A percentile compares a stretch with the other conserved stretches of the same genome.
These are phyloP conservation scores for Solanum hybrid DNA, from an alignment of 305 asterid genomes.

Conservation along the genomic window DNA sequence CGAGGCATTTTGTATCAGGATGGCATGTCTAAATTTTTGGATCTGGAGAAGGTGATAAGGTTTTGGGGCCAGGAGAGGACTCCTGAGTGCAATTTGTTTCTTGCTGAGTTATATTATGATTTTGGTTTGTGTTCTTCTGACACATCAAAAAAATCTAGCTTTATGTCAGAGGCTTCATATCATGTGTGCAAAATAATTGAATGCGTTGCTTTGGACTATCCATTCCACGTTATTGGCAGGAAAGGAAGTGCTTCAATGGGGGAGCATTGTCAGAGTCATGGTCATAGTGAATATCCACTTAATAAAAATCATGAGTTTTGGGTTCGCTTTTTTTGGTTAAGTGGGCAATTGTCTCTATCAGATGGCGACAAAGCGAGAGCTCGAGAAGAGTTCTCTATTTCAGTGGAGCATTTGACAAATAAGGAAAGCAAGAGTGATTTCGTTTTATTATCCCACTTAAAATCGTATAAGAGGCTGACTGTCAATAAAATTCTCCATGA, in stretches of 20 bases:
- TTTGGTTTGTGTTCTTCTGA: conserved; percentile 56
- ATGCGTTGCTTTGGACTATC: conserved; percentile 60
- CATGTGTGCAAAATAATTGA: conserved; percentile 92
- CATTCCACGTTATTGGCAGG: conserved; percentile 30
- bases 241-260: conserved; percentile 21
- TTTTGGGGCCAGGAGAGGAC: conserved; percentile 80
- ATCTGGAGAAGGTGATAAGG: conserved; percentile 81
- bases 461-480: conserved; percentile 49
- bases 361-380: conserved; percentile 78
- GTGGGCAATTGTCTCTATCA: conserved; percentile 66
- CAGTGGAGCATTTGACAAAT: conserved; percentile 51
- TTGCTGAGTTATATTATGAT: conserved; percentile 89
- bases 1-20: conserved; percentile 47
- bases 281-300: conserved; percentile 31
- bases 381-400: conserved; percentile 59
- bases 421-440: conserved; percentile 34
- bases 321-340: conserved; percentile 93
- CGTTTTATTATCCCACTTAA: conserved; percentile 75
- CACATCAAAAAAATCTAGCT: conserved; percentile 33
- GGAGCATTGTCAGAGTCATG: conserved; percentile 25
- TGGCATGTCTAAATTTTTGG: conserved; percentile 52
- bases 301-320: conserved; percentile 57
- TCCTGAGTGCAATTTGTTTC: conserved; percentile 78
- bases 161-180: conserved; percentile 70
- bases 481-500: conserved; percentile 65